phyloP scores from a whole-genome alignment of 2,329 filamentous ascomycete genomes.

The Colletotrichum sp. region DNA sequence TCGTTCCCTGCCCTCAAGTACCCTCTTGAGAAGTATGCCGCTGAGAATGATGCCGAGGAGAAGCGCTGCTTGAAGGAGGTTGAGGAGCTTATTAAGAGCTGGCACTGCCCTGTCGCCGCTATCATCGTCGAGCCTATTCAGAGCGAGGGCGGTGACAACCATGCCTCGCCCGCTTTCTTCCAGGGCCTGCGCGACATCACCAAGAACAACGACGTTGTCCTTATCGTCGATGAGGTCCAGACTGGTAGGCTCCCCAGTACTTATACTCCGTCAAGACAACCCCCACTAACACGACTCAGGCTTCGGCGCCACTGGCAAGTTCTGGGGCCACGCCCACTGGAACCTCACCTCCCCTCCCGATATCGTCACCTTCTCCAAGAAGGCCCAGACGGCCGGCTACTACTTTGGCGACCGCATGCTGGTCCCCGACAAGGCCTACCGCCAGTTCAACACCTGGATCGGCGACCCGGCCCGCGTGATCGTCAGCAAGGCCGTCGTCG shows the following conservation, averaged over 20 bases:
- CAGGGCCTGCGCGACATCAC: conserved; percentile 75
- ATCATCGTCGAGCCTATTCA: conserved; percentile 82
- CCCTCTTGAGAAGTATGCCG: conserved; percentile 71
- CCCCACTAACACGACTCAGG: conserved; percentile 41
- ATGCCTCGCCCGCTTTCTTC: conserved; percentile 82
- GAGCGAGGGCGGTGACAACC: conserved; percentile 85
- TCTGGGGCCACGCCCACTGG: conserved; percentile 91
- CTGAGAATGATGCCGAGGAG: conserved; percentile 76
- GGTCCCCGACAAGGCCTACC: conserved; percentile 80
- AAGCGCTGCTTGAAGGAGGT: conserved; percentile 75
- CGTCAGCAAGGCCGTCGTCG: conserved; percentile 78
- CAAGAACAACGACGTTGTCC: conserved; percentile 69
- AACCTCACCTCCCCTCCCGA: conserved; percentile 73
- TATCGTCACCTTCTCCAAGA: conserved; percentile 90
- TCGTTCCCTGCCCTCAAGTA: conserved; percentile 80
- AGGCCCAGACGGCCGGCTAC: conserved; percentile 84
- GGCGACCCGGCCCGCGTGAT: conserved; percentile 80
- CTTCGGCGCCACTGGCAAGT: conserved; percentile 83
- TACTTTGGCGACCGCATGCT: conserved; percentile 79
- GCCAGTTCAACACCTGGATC: conserved; percentile 91
- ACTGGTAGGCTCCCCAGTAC: conserved; percentile 43
- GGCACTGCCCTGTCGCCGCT: conserved; percentile 74
- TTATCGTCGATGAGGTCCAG: conserved; percentile 87
- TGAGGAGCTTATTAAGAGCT: conserved; percentile 71
- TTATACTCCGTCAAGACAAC: background rate